Evolutionary conservation across 129 eudicot species (phyloP), one percentile per base, ranked within the genome.

Genomic region (Chrysanthemum makinoi): DNA sequence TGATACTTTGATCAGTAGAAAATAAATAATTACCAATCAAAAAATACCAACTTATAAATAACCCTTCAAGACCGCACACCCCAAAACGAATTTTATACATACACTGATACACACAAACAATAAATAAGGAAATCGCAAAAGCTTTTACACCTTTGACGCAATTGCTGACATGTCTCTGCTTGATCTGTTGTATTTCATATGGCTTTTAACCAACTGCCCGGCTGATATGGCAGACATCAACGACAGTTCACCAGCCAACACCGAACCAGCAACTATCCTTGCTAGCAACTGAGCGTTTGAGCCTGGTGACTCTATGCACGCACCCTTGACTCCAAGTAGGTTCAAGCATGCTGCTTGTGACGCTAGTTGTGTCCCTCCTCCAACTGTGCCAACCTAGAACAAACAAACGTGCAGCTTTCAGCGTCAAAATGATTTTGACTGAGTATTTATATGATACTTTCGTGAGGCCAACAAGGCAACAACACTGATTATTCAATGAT

Each of bases 111-210:
- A 75, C 74, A 66, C 39, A 59, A 68, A 63, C 65, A 67, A 58
- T 46, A 10, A 66, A 1, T 54, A 44, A 28, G 16, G 17, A 75
- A 55, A 26, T 0, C 16, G 53, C 74, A 59, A 68, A 58, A 67
- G 69, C 73, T 39, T 70, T 76, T 62, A 76, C 28, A 68, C 80
- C 2, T 68, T 76, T 59, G 80, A 59, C 56, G 68, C 77, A 46
- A 77, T 63, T 52, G 78, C 62, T 8, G 72, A 22, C 64, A 86
- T 78, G 60, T 88, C 88, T 65, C 84, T 79, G 81, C 54, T 88
- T 55, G 95, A 88, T 63, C 95, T 82, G 84, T 88, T 88, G 67
- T 88, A 88, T 73, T 88, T 88, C 95, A 88, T 88, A 85, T 88
- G 95, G 78, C 95, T 88, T 56, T 19, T 88, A 3, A 88, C 90